Evolutionary conservation across 2,329 filamentous ascomycete genomes (phyloP), one percentile per base, ranked within the genome.

Genomic region (Annulohypoxylon truncatum): DNA sequence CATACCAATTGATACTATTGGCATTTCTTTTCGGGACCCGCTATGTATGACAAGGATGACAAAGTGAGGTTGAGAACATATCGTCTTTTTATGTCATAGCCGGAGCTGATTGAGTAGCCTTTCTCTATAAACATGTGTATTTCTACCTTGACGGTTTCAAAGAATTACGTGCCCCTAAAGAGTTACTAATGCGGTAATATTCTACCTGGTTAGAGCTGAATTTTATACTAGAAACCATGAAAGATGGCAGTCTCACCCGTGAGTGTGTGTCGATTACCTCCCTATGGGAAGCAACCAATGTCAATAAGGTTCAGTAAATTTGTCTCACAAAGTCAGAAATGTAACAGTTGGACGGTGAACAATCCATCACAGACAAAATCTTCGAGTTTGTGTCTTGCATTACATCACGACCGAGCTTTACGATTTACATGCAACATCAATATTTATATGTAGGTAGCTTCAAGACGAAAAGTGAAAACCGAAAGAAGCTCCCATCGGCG

Each of bases 1-100:
- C 59, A 66, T 66, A 55, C 59, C 64, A 44, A 40, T 31, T 28
- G 24, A 42, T 29, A 56, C 35, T 52, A 66, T 54, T 48, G 18
- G 15, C 38, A n/a, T 38, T 38, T 38, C 35, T 15, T 38, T 15
- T 8, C 2, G 18, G n/a, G 35, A 38, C 35, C 35, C 35, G 18
- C 35, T 15, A 8, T 38, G 40, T 38, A 61, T 15, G n/a, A 28
- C 56, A 64, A 38, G 56, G 60, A 67, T 35, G 60, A 54, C 51
- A 67, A 31, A 58, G n/a, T 59, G 18, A 35, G 6, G 35, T 20
- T 61, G n/a, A 44, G 33, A 38, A 20, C 15, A 54, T 26, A 38
- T 22, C 20, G 15, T 10, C 13, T 18, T 42, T 7, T 29, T 42
- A 8, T n/a, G n/a, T 38, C 24, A 28, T 22, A 33, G 22, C 13